Conservation (phyloP, 2,329 filamentous ascomycete genomes). For the Ceratocystis papillata region DNA sequence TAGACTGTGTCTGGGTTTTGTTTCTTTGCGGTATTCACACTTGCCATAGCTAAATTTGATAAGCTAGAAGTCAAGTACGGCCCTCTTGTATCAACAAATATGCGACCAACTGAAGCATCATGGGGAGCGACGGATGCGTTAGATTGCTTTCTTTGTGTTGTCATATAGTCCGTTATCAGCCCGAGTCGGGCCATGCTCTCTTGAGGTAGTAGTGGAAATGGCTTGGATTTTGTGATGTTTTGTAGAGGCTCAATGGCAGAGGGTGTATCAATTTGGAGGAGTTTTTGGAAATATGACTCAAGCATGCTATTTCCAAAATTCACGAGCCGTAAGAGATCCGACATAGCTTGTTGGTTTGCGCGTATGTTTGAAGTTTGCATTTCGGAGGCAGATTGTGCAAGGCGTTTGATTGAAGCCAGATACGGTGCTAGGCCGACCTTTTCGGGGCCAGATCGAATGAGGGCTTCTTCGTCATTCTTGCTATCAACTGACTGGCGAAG, state of each 20-base stretch:
- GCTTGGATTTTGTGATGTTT: constrained; percentile 78
- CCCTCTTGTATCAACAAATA: constrained; percentile 77
- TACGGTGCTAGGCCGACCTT: constrained; percentile 74
- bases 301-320: constrained; percentile 71
- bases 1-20: constrained; percentile 77
- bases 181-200: constrained; percentile 66
- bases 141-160: constrained; percentile 44
- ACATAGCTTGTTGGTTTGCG: constrained; percentile 79
- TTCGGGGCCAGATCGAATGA: constrained; percentile 78
- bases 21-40: constrained; percentile 70
- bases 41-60: constrained; percentile 77
- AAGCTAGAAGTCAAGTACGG: constrained; percentile 75
- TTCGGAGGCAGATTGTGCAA: constrained; percentile 72
- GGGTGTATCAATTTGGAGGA: constrained; percentile 64
- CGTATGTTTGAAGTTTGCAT: constrained; percentile 84
- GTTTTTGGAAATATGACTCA: constrained; percentile 70
- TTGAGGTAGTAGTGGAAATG: constrained; percentile 70
- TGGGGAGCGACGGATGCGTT: constrained; percentile 34
- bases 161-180: constrained; percentile 68
- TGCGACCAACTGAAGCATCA: constrained; percentile 62
- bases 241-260: constrained; percentile 78
- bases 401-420: constrained; percentile 76
- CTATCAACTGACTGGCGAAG: constrained; percentile 85
- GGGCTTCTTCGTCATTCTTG: constrained; percentile 80
- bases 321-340: constrained; percentile 66